These are phyloP conservation scores for Hyaloscypha hepaticicola DNA, from an alignment of 495 filamentous ascomycete genomes.

Conservation along the genomic window DNA sequence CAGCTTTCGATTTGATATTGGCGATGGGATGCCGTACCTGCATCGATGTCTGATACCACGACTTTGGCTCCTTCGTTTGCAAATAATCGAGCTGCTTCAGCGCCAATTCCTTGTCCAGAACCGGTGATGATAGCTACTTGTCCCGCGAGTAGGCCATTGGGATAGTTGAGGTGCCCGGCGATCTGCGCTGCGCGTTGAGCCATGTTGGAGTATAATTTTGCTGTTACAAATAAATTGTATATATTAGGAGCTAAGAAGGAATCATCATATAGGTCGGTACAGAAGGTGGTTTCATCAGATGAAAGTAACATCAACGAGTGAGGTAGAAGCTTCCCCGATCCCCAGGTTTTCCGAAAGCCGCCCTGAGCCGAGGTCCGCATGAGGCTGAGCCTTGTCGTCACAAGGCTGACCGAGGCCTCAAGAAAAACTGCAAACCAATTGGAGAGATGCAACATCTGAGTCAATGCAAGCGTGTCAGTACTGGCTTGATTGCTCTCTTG, in stretches of 20 bases:
- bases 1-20: conserved; percentile 13
- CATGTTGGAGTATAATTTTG: conserved; percentile 37
- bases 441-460: background rate
- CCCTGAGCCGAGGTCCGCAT: background rate
- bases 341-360: background rate
- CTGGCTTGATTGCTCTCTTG: too few relatives aligned
- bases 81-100: conserved; percentile 76
- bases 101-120: conserved; percentile 85
- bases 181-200: conserved; percentile 63
- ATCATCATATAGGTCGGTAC: background rate
- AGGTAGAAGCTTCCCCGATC: background rate
- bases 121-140: conserved; percentile 90
- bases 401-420: conserved; percentile 1
- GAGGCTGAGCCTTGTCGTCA: conserved; percentile 4
- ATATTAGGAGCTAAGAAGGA: background rate
- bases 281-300: background rate
- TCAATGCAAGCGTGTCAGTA: too few relatives aligned
- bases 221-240: background rate
- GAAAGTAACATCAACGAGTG: background rate
- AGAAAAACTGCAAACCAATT: background rate
- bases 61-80: conserved; percentile 85
- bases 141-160: conserved; percentile 69
- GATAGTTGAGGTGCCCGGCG: conserved; percentile 74
- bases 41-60: conserved; percentile 79
- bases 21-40: conserved; percentile 43